These are phyloP conservation scores for Hippophae rhamnoides DNA, from an alignment of 306 rosid species.

Conservation along the genomic window DNA sequence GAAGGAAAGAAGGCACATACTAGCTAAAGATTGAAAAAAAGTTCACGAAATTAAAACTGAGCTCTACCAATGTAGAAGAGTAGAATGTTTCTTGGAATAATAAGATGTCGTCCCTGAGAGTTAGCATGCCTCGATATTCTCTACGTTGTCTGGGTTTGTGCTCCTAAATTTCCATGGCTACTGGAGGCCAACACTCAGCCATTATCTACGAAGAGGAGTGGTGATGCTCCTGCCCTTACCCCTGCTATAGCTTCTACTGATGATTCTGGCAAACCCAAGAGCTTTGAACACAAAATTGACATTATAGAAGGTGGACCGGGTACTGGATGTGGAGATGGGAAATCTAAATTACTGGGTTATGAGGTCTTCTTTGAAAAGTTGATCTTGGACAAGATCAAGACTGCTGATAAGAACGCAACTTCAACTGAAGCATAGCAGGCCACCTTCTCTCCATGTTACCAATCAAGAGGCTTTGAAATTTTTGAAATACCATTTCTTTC, in stretches of 20 bases:
- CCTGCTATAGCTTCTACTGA: conserved; percentile 23
- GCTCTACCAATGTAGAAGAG: conserved; percentile 50
- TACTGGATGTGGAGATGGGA: conserved; percentile 68
- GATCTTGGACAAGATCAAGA: conserved; percentile 64
- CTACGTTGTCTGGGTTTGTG: conserved; percentile 82
- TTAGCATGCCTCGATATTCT: conserved; percentile 65
- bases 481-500: too few species aligned
- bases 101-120: conserved; percentile 40
- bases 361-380: conserved; percentile 68
- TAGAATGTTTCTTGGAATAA: conserved; percentile 60
- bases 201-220: conserved; percentile 43
- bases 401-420: conserved; percentile 18
- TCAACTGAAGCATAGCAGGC: conserved; percentile 30
- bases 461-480: conserved; percentile 33
- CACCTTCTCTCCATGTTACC: conserved; percentile 23
- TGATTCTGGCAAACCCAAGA: conserved; percentile 41
- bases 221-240: conserved; percentile 24
- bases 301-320: conserved; percentile 30
- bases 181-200: conserved; percentile 93
- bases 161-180: conserved; percentile 77
- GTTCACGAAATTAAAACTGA: neutral
- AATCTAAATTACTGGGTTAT: conserved; percentile 81
- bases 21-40: neutral
- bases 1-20: neutral
- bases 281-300: conserved; percentile 81